Base-by-base conservation (phyloP, 2,329 filamentous ascomycete genomes). In the Trichoderma koningii region DNA sequence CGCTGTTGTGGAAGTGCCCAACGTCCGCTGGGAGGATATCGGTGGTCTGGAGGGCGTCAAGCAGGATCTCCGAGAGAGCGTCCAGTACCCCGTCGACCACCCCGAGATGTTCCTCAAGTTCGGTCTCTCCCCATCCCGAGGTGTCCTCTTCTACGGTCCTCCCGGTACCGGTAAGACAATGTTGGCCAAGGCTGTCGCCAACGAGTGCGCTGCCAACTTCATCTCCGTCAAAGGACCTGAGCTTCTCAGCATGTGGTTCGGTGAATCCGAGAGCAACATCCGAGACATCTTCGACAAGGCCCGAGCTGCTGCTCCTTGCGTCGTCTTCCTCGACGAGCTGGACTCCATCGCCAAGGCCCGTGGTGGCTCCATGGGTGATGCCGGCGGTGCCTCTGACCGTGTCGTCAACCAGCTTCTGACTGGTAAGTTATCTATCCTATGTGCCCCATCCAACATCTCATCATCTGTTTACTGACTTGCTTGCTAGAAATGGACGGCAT, bases 61-160 rank as follows among this genome's bases (percentile, higher is more conserved):
- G 90, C 92, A 95, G 82, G 95, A 99, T 79, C 93, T 99, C 80
- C 95, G 96, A 84, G 95, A 99, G 84, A 94, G 89, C 76, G 94
- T 99, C 55, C 95, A 99, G 80, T 99, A 99, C 82, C 96, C 95
- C 26, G 95, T 99, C 80, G 95, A 99, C 78, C 95, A 99, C 76
- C 96, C 95, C 72, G 96, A 99, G 81, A 98, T 96, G 84, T 99
- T 98, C 89, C 93, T 97, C 88, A 99, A 99, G 85, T 99, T 99
- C 70, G 96, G 95, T 79, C 89, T 99, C 74, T 97, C 93, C 67
- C 95, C 95, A 68, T 98, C 95, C 70, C 92, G 94, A 74, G 95
- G 95, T 91, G 95, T 99, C 69, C 85, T 99, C 70, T 99, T 99
- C 85, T 99, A 97, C 76, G 96, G 95, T 71, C 95, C 96, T 69